Conservation (phyloP, 306 rosid species). For the Cajanus cajan region DNA sequence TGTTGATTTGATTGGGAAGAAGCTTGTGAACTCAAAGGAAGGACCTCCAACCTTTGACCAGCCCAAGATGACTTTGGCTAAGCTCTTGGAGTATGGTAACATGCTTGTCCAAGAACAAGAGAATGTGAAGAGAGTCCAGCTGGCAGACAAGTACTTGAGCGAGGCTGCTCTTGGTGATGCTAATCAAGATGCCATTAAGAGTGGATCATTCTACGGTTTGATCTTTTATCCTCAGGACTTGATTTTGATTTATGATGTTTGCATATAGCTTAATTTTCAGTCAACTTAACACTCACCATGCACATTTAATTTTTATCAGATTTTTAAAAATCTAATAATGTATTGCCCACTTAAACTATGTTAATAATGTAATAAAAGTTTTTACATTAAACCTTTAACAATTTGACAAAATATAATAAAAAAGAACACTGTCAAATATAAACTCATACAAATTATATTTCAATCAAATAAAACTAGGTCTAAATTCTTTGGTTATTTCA, state of each 20-base stretch:
- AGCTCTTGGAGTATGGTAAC: slow-evolving; percentile 68
- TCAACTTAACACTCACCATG: neutral
- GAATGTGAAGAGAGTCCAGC: slow-evolving; percentile 76
- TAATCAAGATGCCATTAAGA: slow-evolving; percentile 51
- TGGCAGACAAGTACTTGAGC: slow-evolving; percentile 71
- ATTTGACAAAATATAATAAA: neutral
- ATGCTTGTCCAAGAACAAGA: slow-evolving; percentile 81
- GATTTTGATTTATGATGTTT: slow-evolving; percentile 49
- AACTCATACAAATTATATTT: neutral
- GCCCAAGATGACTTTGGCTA: slow-evolving; percentile 53
- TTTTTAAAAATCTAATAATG: neutral
- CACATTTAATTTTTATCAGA: neutral
- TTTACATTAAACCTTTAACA: neutral
- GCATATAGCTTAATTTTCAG: neutral
- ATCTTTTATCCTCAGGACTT: slow-evolving; percentile 24
- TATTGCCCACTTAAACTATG: neutral
- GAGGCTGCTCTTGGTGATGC: slow-evolving; percentile 87
- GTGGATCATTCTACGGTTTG: slow-evolving; percentile 67
- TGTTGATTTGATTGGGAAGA: slow-evolving; percentile 48
- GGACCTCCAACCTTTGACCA: slow-evolving; percentile 73
- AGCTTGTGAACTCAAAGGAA: slow-evolving; percentile 77
- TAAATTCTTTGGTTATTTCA: neutral
- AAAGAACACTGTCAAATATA: no score
- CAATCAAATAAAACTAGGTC: neutral
- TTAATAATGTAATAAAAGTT: no score